phyloP scores from a whole-genome alignment of 345 rosid species.

The Eucalyptus polyanthemos region DNA sequence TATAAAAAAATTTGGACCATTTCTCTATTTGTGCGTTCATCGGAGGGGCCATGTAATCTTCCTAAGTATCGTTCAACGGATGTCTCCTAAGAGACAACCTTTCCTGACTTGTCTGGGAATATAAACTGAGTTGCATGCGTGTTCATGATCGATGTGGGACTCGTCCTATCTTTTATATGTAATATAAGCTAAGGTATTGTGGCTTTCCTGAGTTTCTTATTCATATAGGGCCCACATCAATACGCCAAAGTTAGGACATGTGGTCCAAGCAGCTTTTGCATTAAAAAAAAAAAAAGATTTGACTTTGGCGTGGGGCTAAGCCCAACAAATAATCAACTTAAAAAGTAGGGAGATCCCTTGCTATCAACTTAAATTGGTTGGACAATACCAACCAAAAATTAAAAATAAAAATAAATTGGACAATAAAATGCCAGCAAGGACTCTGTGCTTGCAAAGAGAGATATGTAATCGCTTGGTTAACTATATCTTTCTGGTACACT shows the following conservation, averaged over 20 bases:
- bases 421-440: background rate
- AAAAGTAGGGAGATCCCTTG: background rate
- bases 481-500: background rate
- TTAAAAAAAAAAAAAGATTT: background rate
- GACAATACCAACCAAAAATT: too few relatives aligned
- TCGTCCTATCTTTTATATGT: background rate
- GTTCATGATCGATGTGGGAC: background rate
- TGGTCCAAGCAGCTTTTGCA: background rate
- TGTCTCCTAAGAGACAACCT: background rate
- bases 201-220: background rate
- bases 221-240: background rate
- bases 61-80: background rate
- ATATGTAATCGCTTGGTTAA: background rate
- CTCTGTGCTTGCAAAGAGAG: background rate
- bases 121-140: background rate
- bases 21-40: background rate
- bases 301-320: background rate
- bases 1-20: background rate
- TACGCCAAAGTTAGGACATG: background rate
- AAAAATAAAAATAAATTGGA: background rate
- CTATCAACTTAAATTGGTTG: background rate
- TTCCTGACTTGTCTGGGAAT: accelerated
- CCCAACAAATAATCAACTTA: background rate
- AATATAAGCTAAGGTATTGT: background rate
- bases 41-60: background rate